Percentiles rank a stretch among this genome's conserved stretches.
phyloP scores from a whole-genome alignment of 2,329 filamentous ascomycete genomes.

The Scytalidium sp. region DNA sequence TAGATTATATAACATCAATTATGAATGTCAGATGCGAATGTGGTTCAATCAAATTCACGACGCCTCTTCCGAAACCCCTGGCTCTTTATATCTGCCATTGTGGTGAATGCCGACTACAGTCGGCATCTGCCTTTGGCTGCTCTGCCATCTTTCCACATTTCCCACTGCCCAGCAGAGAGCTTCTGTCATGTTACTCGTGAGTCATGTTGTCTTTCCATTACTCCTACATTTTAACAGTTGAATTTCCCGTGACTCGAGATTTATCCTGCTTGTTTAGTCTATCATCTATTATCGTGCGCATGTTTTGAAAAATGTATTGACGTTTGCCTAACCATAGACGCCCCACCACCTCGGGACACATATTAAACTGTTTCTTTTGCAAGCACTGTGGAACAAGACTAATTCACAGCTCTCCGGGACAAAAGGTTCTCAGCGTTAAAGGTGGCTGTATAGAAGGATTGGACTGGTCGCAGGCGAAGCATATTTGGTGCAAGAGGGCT shows the following conservation, averaged over 20 bases:
- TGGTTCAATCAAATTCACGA: slow-evolving; percentile 59
- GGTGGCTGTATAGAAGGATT: slow-evolving; percentile 64
- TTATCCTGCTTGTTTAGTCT: slow-evolving; percentile 1
- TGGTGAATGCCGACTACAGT: slow-evolving; percentile 62
- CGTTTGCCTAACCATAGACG: slow-evolving; percentile 37
- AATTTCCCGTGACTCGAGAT: background rate
- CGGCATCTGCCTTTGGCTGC: slow-evolving; percentile 63
- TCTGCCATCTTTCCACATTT: slow-evolving; percentile 71
- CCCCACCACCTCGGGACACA: slow-evolving; percentile 53
- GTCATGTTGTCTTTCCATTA: slow-evolving; percentile 23
- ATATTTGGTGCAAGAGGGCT: slow-evolving; percentile 67
- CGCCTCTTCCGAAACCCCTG: slow-evolving; percentile 55
- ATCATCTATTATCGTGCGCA: slow-evolving; percentile 1
- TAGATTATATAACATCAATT: background rate
- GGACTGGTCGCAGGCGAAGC: slow-evolving; percentile 57
- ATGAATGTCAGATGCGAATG: slow-evolving; percentile 66
- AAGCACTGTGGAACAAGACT: slow-evolving; percentile 63
- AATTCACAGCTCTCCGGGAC: slow-evolving; percentile 57
- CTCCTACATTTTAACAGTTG: slow-evolving; percentile 1
- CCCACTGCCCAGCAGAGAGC: slow-evolving; percentile 44
- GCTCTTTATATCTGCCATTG: slow-evolving; percentile 73
- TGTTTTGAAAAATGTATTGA: background rate
- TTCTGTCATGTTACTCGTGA: slow-evolving; percentile 54
- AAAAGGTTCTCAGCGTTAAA: slow-evolving; percentile 62
- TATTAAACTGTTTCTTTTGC: slow-evolving; percentile 65